phyloP scores from a whole-genome alignment of 768 basidiomycete species.

The Lentinula lateritia region DNA sequence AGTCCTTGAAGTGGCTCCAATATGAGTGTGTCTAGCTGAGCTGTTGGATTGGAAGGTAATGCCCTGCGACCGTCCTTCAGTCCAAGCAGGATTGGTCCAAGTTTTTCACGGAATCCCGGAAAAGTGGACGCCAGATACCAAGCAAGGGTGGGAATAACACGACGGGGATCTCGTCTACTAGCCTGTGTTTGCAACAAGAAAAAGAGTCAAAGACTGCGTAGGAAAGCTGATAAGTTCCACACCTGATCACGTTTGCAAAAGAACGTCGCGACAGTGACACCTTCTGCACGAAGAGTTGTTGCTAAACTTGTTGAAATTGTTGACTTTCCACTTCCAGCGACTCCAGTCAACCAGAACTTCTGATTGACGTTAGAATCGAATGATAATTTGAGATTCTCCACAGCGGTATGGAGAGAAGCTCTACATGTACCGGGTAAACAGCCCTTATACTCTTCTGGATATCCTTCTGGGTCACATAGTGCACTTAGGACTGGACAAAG shows the following conservation, averaged over 20 bases:
- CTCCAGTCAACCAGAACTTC: background rate
- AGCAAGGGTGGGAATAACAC: background rate
- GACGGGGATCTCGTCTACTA: background rate
- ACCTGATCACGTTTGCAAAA: slow-evolving; percentile 3
- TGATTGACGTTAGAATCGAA: background rate
- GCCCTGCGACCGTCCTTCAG: background rate
- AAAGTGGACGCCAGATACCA: background rate
- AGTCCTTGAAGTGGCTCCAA: background rate
- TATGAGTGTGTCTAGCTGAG: background rate
- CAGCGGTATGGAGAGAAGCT: background rate
- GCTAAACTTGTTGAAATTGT: background rate
- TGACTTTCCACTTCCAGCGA: background rate
- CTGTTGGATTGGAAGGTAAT: background rate
- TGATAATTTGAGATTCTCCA: background rate
- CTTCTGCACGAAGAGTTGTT: background rate
- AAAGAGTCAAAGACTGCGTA: no score
- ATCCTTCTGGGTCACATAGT: background rate
- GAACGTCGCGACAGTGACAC: background rate
- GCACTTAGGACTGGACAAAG: background rate
- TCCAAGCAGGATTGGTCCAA: background rate
- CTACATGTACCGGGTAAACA: background rate
- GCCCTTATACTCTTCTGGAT: background rate
- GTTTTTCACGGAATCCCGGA: background rate
- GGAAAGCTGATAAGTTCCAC: background rate
- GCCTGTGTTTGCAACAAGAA: background rate